A percentile compares a stretch with the other conserved stretches of the same genome.
Conservation (phyloP, 805 yeast genomes). For the Jamesozyma lodderae region DNA sequence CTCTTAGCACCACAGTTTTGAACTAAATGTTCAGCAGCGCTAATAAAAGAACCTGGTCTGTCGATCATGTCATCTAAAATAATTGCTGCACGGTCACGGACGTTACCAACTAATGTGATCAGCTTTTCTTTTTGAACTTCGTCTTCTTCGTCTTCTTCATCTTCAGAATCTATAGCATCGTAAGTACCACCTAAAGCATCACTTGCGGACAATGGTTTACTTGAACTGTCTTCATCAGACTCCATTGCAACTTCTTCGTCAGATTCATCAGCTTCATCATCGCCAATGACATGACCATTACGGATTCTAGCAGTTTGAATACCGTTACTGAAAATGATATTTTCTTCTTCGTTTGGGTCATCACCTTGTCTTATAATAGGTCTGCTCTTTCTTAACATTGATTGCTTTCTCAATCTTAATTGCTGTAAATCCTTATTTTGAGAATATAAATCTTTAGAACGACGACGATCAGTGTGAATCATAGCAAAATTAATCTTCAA, state of each 20-base stretch:
- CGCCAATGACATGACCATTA: slow-evolving; percentile 94
- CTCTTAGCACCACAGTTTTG: slow-evolving; percentile 92
- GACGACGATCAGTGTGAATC: slow-evolving; percentile 97
- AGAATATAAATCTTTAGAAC: slow-evolving; percentile 57
- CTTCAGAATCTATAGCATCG: slow-evolving; percentile 72
- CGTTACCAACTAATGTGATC: slow-evolving; percentile 95
- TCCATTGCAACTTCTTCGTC: slow-evolving; percentile 26
- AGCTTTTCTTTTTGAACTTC: slow-evolving; percentile 55
- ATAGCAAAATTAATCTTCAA: slow-evolving; percentile 93
- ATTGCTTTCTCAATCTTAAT: slow-evolving; percentile 38
- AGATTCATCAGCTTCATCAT: slow-evolving; percentile 42
- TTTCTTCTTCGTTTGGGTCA: slow-evolving; percentile 49
- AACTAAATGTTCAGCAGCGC: slow-evolving; percentile 96
- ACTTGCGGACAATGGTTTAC: slow-evolving; percentile 20
- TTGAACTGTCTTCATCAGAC: slow-evolving; percentile 20
- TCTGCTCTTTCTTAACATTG: slow-evolving; percentile 38
- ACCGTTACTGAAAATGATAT: slow-evolving; percentile 63
- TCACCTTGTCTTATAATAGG: slow-evolving; percentile 36
- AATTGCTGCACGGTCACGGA: slow-evolving; percentile 82
- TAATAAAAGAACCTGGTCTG: slow-evolving; percentile 85
- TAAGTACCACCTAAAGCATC: slow-evolving; percentile 75
- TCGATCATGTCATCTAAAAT: slow-evolving; percentile 96
- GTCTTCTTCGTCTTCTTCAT: slow-evolving; percentile 66
- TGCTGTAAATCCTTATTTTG: slow-evolving; percentile 33
- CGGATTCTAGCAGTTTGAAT: slow-evolving; percentile 94